Evolutionary conservation across 306 rosid genomes (phyloP).

Genomic region (Geum urbanum): DNA sequence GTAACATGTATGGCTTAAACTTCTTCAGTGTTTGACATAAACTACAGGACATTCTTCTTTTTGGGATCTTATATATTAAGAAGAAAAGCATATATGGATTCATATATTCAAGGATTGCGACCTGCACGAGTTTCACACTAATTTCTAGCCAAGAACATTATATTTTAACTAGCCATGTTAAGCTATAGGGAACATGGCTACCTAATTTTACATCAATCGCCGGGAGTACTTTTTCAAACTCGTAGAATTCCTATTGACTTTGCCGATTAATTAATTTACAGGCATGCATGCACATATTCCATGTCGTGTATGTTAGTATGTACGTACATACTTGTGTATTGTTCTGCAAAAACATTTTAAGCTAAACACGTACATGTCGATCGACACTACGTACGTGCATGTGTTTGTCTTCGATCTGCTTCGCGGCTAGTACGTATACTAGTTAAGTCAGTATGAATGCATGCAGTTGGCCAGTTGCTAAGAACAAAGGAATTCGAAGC

Average conservation of each 20-base stretch:
- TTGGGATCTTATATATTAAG: neutral
- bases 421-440: too few species aligned
- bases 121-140: constrained; percentile 1
- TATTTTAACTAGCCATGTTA: constrained; percentile 1
- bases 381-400: too few species aligned
- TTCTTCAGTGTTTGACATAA: constrained; percentile 7
- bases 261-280: neutral
- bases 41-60: neutral
- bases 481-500: too few species aligned
- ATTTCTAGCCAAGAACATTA: neutral
- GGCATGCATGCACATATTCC: too few species aligned
- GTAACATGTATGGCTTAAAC: constrained; percentile 4
- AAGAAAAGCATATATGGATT: neutral
- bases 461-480: too few species aligned
- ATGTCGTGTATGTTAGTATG: too few species aligned
- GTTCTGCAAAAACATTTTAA: too few species aligned
- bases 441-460: too few species aligned
- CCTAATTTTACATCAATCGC: neutral
- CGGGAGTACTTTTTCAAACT: neutral
- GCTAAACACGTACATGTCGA: too few species aligned
- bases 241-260: neutral
- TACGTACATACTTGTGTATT: too few species aligned
- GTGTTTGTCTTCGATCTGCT: too few species aligned
- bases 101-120: neutral
- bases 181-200: neutral